Evolutionary conservation across 2,329 filamentous ascomycete genomes (phyloP).

Genomic region (Lecanicillium sp.): DNA sequence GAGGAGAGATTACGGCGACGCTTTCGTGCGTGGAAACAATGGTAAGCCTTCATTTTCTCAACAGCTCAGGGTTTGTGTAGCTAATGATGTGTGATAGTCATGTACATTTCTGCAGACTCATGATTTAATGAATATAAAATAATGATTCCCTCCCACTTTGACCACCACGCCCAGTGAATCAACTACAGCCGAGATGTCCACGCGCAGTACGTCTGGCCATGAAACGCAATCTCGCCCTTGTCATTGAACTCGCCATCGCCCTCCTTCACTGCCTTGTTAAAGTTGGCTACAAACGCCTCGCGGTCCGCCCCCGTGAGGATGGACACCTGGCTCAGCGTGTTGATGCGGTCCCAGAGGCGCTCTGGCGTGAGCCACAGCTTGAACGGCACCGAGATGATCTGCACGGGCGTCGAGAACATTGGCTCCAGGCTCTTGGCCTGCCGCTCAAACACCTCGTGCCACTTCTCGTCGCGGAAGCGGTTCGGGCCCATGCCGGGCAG

Average conservation of each 20-base stretch:
- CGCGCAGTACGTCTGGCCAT: constrained; percentile 56
- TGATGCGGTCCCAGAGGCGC: constrained; percentile 56
- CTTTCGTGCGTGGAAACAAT: constrained; percentile 94
- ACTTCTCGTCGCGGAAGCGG: constrained; percentile 59
- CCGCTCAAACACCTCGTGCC: constrained; percentile 58
- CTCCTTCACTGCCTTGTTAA: constrained; percentile 48
- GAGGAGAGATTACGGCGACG: constrained; percentile 81
- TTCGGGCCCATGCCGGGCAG: constrained; percentile 50
- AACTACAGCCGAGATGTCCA: constrained; percentile 50
- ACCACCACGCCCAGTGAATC: constrained; percentile 7
- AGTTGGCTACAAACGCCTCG: constrained; percentile 40
- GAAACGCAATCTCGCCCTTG: constrained; percentile 55
- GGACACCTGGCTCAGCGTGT: constrained; percentile 63
- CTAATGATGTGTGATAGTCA: constrained; percentile 42
- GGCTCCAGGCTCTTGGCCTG: constrained; percentile 43
- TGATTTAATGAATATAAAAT: constrained; percentile 15
- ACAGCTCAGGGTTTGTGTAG: not conserved
- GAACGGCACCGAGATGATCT: constrained; percentile 51
- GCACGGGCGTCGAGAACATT: constrained; percentile 55
- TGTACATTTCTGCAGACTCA: constrained; percentile 64
- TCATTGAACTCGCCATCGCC: constrained; percentile 53
- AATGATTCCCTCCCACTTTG: constrained; percentile 15
- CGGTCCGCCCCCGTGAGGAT: constrained; percentile 47
- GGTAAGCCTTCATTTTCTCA: constrained; percentile 45
- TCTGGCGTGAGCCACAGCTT: constrained; percentile 53